Evolutionary conservation across 768 basidiomycete genomes (phyloP).

Genomic region (Russula dissimulans): DNA sequence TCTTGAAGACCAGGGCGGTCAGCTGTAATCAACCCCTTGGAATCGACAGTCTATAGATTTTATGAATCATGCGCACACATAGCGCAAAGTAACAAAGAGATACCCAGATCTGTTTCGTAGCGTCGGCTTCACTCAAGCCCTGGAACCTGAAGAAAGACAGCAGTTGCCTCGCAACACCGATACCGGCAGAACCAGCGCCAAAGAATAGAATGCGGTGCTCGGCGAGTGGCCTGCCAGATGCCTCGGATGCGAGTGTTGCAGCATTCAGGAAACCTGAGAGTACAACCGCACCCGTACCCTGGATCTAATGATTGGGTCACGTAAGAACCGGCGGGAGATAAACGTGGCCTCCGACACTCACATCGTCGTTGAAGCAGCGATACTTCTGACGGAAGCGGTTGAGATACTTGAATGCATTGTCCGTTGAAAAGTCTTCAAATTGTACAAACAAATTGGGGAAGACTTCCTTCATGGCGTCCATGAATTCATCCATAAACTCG

Average conservation of each 20-base stretch:
- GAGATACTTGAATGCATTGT: constrained; percentile 84
- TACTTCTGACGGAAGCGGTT: constrained; percentile 65
- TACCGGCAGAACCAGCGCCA: constrained; percentile 86
- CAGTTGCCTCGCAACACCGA: constrained; percentile 85
- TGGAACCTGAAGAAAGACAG: constrained; percentile 82
- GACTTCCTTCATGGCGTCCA: constrained; percentile 63
- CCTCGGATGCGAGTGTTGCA: constrained; percentile 63
- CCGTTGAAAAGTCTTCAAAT: constrained; percentile 90
- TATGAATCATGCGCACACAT: neutral
- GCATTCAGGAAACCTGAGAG: constrained; percentile 87
- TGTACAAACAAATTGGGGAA: constrained; percentile 83
- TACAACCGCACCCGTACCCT: constrained; percentile 79
- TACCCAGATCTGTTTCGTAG: constrained; percentile 68
- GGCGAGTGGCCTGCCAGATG: constrained; percentile 53
- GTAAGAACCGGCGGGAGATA: neutral
- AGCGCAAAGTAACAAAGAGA: neutral
- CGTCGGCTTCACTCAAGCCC: constrained; percentile 69
- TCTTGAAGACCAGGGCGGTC: constrained; percentile 62
- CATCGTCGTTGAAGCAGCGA: constrained; percentile 80
- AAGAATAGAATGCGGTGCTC: constrained; percentile 87
- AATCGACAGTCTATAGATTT: constrained; percentile 44
- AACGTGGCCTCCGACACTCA: constrained; percentile 34
- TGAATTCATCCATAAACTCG: constrained; percentile 90
- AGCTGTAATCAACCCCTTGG: constrained; percentile 76
- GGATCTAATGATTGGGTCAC: constrained; percentile 6